These are phyloP conservation scores for Madurella mycetomatis DNA, from an alignment of 2,329 filamentous ascomycete species.

Conservation along the genomic window DNA sequence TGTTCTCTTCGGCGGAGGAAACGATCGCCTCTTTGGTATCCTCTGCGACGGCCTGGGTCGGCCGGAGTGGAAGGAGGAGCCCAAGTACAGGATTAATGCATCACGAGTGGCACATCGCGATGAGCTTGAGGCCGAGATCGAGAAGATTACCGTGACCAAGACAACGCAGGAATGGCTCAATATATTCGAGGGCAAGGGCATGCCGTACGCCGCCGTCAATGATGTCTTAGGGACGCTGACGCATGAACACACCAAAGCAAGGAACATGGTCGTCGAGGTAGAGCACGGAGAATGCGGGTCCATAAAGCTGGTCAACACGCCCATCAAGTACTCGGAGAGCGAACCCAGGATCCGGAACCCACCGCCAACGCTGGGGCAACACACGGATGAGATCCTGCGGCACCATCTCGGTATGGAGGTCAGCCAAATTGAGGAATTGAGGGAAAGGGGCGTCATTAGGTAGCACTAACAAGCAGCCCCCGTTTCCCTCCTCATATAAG, in stretches of 20 bases:
- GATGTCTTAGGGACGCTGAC: conserved; percentile 81
- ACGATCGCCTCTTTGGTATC: conserved; percentile 63
- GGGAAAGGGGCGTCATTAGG: conserved; percentile 60
- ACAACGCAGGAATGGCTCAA: conserved; percentile 87
- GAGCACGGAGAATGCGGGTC: conserved; percentile 78
- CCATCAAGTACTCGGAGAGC: conserved; percentile 87
- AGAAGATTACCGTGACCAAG: conserved; percentile 66
- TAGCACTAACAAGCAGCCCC: conserved; percentile 28
- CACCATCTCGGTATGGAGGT: conserved; percentile 58
- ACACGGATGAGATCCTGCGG: conserved; percentile 72
- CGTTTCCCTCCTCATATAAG: too few relatives aligned
- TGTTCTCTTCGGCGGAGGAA: conserved; percentile 67
- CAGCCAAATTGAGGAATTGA: conserved; percentile 58
- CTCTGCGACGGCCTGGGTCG: conserved; percentile 56
- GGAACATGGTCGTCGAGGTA: conserved; percentile 85
- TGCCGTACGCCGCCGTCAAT: conserved; percentile 92
- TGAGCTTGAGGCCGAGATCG: conserved; percentile 74
- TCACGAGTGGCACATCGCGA: conserved; percentile 65
- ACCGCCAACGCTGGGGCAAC: conserved; percentile 81
- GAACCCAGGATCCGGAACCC: conserved; percentile 69
- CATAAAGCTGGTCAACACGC: conserved; percentile 88
- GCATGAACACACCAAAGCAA: conserved; percentile 77
- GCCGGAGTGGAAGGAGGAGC: conserved; percentile 57
- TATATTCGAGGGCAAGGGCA: conserved; percentile 80
- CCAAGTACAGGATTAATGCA: conserved; percentile 58